Base-by-base conservation (phyloP, 2,329 filamentous ascomycete genomes). In the Dactylonectria macrodidyma region DNA sequence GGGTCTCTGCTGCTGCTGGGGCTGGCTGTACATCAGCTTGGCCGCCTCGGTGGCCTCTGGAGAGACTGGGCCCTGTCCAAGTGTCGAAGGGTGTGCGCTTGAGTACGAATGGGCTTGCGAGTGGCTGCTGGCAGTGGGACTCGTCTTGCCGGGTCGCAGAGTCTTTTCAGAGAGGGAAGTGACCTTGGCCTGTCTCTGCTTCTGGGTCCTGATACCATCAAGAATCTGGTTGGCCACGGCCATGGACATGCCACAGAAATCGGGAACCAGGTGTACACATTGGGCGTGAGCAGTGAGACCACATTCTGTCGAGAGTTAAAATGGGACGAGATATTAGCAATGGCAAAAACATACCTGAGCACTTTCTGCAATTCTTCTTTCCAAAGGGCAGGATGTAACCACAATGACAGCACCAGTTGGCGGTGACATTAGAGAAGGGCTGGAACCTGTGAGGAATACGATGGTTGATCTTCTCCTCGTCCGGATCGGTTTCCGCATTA, bases 221-320 rank as follows among this genome's bases (percentile, higher is more conserved):
- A 98, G 82, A 72, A 99, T 98, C 78, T 97, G 91, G 80, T 98
- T 98, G 50, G 96, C 96, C 44, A 94, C 93, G 65, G 96, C 93
- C 96, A 98, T 98, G 33, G 95, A 97, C 95, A 99, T 99, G 75
- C 96, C 96, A 80, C 96, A 99, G 83, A 99, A 99, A 81, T 99
- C 96, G 22, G 96, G 96, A 36, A 99, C 95, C 73, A 99, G 89
- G 81, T 99, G 96, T 22, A 95, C 93, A 81, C 96, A 99, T 66
- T 93, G 89, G 22, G 94, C 92, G 81, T 99, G 96, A 70, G 93
- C 95, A 26, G 95, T 98, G 68, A 98, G 92, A 73, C 88, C 88
- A 82, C 96, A 99, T 89, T 99, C 96, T 91, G 77, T 66, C 70
- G 16, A 9, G 30, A 16, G 59, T 59, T 54, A 75, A 69, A 54